phyloP scores from a whole-genome alignment of 1,284 basidiomycete species.

The Papiliotrema flavescens region DNA sequence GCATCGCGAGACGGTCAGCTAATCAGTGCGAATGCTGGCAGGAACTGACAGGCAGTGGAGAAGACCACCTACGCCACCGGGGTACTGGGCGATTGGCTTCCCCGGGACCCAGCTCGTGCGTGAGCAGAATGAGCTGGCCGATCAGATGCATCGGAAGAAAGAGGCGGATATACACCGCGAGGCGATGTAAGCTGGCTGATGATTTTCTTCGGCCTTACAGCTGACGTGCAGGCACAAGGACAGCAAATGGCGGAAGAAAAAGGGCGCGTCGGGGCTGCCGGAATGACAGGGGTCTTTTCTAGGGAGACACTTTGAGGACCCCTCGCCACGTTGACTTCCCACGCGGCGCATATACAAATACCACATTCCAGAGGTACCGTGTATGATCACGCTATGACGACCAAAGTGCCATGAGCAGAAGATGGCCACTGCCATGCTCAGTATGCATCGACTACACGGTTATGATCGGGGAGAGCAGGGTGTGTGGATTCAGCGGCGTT shows the following conservation, averaged over 20 bases:
- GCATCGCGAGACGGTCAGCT: conserved; percentile 56
- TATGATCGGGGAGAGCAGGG: not conserved
- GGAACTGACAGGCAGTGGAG: conserved; percentile 55
- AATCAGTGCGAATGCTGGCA: not conserved
- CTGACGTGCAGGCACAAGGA: conserved; percentile 28
- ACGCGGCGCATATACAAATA: no score
- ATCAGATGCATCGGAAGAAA: conserved; percentile 58
- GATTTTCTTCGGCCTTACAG: not conserved
- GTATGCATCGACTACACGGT: no score
- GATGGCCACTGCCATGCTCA: no score
- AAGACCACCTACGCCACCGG: conserved; percentile 70
- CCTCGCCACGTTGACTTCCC: no score
- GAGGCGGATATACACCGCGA: conserved; percentile 54
- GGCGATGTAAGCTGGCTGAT: conserved; percentile 34
- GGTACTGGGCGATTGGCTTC: conserved; percentile 77
- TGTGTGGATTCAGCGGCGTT: not conserved
- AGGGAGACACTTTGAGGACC: no score
- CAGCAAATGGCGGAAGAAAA: conserved; percentile 43
- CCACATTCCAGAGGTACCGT: no score
- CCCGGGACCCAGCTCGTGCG: conserved; percentile 75
- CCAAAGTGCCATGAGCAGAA: no score
- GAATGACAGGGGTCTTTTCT: no score
- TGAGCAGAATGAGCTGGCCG: conserved; percentile 68
- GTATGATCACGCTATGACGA: no score
- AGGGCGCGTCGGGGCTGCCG: not conserved